Conservation (phyloP, 176 grass and related monocot genomes). For the Neostapfia colusana region DNA sequence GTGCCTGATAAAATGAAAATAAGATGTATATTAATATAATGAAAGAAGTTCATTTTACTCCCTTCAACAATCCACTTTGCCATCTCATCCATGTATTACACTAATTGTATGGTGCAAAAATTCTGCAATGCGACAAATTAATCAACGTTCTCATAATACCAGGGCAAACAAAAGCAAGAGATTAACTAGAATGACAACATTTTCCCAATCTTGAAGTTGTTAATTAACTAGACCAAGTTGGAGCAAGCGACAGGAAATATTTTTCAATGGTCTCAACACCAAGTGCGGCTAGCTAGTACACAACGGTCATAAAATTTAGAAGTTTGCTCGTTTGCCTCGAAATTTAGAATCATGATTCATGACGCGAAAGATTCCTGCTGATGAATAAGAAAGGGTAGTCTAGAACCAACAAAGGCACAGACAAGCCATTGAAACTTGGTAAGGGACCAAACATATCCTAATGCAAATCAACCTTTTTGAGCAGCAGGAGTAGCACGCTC, state of each 20-base stretch:
- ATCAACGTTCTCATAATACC: too few species aligned
- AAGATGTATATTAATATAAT: not conserved
- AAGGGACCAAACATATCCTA: slow-evolving; percentile 38
- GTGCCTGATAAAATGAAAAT: not conserved
- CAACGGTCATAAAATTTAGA: not conserved
- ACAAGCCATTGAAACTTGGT: slow-evolving; percentile 6
- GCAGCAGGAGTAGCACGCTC: not conserved
- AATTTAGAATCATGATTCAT: not conserved
- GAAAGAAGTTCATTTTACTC: too few species aligned
- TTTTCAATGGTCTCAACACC: slow-evolving; percentile 6
- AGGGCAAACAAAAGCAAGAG: too few species aligned
- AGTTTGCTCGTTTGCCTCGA: not conserved
- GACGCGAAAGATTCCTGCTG: slow-evolving; percentile 17
- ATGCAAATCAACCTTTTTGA: not conserved
- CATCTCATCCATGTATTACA: not conserved
- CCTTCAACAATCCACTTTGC: too few species aligned
- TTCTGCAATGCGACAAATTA: not conserved
- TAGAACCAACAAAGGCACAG: not conserved
- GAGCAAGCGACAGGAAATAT: not conserved
- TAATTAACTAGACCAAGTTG: not conserved
- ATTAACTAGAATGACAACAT: too few species aligned
- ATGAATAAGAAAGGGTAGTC: not conserved
- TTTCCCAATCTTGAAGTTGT: not conserved
- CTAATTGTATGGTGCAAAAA: not conserved
- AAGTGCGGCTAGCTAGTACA: slow-evolving; percentile 5